A percentile compares a stretch with the other conserved stretches of the same genome.
These are phyloP conservation scores for Leucosporidium yakuticum DNA, from an alignment of 768 basidiomycete species.

Conservation along the genomic window DNA sequence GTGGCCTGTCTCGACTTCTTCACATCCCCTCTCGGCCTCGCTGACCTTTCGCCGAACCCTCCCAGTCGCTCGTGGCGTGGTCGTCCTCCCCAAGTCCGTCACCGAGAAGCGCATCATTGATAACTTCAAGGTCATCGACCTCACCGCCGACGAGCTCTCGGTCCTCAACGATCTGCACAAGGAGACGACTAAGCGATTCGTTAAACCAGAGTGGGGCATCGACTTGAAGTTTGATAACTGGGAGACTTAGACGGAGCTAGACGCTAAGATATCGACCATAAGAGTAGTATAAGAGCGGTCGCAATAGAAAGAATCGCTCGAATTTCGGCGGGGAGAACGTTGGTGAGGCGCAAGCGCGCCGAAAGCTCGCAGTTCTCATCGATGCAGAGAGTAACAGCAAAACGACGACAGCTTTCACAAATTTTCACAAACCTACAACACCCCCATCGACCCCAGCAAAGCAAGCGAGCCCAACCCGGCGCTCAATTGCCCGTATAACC, in stretches of 20 bases:
- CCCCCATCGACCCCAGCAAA: too few species aligned
- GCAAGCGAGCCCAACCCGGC: too few species aligned
- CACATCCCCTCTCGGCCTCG: neutral
- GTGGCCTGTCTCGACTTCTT: constrained; percentile 50
- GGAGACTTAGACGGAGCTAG: neutral
- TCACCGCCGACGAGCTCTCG: constrained; percentile 57
- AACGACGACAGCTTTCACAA: too few species aligned
- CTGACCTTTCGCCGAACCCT: constrained; percentile 13
- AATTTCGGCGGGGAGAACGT: too few species aligned
- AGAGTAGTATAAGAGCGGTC: too few species aligned
- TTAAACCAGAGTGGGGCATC: constrained; percentile 43
- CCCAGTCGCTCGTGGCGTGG: constrained; percentile 58
- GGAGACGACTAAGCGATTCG: constrained; percentile 51
- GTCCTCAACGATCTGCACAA: constrained; percentile 59
- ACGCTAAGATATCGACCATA: too few species aligned
- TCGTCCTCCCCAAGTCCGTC: constrained; percentile 73
- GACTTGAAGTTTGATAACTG: constrained; percentile 28
- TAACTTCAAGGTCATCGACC: constrained; percentile 59
- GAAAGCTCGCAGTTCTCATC: too few species aligned
- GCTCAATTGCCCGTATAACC: too few species aligned
- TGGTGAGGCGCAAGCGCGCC: too few species aligned
- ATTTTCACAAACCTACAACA: too few species aligned
- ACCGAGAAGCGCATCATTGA: constrained; percentile 60
- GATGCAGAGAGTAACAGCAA: too few species aligned
- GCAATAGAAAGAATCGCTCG: too few species aligned